Percentiles rank a stretch among this genome's conserved stretches.
phyloP scores from a whole-genome alignment of 164 flowering plant species.

The Vitis amurensis region DNA sequence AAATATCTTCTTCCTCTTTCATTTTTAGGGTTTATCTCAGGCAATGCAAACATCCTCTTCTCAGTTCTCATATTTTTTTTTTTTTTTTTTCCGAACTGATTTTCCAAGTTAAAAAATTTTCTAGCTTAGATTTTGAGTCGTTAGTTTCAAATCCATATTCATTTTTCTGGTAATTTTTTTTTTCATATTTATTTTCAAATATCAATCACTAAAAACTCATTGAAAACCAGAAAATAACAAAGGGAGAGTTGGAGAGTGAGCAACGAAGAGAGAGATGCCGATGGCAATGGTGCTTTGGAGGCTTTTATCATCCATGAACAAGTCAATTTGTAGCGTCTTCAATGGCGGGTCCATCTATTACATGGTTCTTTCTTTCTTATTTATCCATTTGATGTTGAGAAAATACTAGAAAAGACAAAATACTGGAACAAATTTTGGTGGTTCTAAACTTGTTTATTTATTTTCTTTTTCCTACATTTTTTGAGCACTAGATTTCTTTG shows the following conservation, averaged over 20 bases:
- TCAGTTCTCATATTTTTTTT: too few relatives aligned
- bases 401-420: too few relatives aligned
- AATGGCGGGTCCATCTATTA: constrained; percentile 51
- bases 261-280: constrained; percentile 55
- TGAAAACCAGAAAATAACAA: constrained; percentile 4
- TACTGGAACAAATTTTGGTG: neutral
- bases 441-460: neutral
- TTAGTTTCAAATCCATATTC: too few relatives aligned
- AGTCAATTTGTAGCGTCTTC: constrained; percentile 62
- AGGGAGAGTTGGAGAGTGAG: neutral
- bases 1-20: too few relatives aligned
- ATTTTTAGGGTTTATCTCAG: too few relatives aligned
- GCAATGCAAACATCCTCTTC: too few relatives aligned
- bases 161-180: too few relatives aligned
- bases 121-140: too few relatives aligned
- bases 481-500: neutral
- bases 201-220: too few relatives aligned
- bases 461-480: neutral
- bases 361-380: constrained; percentile 46
- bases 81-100: too few relatives aligned
- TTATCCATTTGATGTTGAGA: neutral
- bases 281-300: constrained; percentile 92
- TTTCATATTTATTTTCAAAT: too few relatives aligned
- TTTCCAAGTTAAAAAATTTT: too few relatives aligned
- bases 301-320: constrained; percentile 70